Evolutionary conservation across 1,284 basidiomycete species (phyloP).

Genomic region (Sphaerobolus stellatus): DNA sequence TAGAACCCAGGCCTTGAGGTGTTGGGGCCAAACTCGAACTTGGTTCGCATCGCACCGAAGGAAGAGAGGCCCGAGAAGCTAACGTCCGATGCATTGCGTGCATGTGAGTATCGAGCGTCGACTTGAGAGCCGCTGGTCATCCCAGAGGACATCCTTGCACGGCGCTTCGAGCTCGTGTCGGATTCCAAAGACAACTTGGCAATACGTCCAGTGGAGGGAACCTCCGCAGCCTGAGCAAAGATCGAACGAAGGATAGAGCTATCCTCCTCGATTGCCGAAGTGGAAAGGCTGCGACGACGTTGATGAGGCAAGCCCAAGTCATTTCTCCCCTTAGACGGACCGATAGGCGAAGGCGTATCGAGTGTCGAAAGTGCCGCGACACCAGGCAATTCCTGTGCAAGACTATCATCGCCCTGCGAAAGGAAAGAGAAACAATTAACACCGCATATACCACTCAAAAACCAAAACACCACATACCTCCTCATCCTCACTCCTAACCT

Average conservation of each 20-base stretch:
- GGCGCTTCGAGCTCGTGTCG: conserved; percentile 41
- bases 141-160: too few relatives aligned
- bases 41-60: conserved; percentile 69
- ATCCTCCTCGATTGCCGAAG: conserved; percentile 47
- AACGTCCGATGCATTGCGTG: conserved; percentile 49
- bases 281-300: conserved; percentile 45
- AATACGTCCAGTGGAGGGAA: conserved; percentile 25
- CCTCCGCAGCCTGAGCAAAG: conserved; percentile 45
- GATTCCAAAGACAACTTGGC: conserved; percentile 40
- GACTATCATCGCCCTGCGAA: conserved; percentile 1
- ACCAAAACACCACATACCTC: neutral
- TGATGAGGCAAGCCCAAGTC: conserved; percentile 9
- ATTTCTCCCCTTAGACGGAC: conserved; percentile 14
- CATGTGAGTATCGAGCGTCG: conserved; percentile 33
- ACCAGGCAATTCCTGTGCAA: conserved; percentile 5
- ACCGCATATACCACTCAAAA: neutral
- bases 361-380: conserved; percentile 2
- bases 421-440: too few relatives aligned
- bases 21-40: conserved; percentile 66
- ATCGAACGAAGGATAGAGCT: conserved; percentile 61
- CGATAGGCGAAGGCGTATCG: conserved; percentile 24
- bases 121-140: too few relatives aligned
- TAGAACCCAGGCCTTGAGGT: conserved; percentile 69
- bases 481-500: neutral
- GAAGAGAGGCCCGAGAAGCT: conserved; percentile 73